Base-by-base conservation (phyloP, 129 eudicot genomes). In the Logfia minima region DNA sequence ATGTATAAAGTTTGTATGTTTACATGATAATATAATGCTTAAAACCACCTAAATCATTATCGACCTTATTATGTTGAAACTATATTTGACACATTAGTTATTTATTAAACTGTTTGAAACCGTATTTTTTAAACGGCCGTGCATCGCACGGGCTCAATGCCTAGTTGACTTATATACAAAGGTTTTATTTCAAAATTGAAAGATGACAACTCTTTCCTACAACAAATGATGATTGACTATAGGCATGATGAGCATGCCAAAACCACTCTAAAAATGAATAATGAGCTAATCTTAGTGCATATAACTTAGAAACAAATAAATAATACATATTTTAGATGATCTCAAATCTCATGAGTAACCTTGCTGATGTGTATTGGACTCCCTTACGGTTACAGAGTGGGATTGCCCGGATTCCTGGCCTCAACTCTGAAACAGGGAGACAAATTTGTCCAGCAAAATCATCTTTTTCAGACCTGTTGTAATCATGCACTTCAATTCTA, bases 361-460 rank as follows among this genome's bases (percentile, higher is more conserved):
- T 89, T 72, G 84, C 93, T 3, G 91, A 84, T 41, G 84, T 41
- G 29, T 70, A 85, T 74, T 83, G 82, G 65, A 86, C 87, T 51
- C 97, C 98, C 71, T 88, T 90, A 19, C 84, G 84, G 64, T 84
- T 75, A 79, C 79, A 84, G 24, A 92, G 90, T 35, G 98, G 93
- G 35, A 90, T 72, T 19, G 96, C 91, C 8, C 82, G 93, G 31
- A 92, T 84, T 37, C 98, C 98, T 0, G 89, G 82, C 72, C 85
- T 88, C 71, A 92, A 75, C 72, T 92, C 93, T 3, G 96, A 89
- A 68, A 92, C 90, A 56, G 92, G 98, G 29, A 90, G 73, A 74
- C 93, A 88, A 51, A 85, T 92, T 76, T 90, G 96, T 70, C 98
- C 92, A n/a, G 87, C 98, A 85, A 92, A 92, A 72, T 85, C 90